These are phyloP conservation scores for Macrolepiota albuminosa DNA, from an alignment of 768 basidiomycete species.

Conservation along the genomic window DNA sequence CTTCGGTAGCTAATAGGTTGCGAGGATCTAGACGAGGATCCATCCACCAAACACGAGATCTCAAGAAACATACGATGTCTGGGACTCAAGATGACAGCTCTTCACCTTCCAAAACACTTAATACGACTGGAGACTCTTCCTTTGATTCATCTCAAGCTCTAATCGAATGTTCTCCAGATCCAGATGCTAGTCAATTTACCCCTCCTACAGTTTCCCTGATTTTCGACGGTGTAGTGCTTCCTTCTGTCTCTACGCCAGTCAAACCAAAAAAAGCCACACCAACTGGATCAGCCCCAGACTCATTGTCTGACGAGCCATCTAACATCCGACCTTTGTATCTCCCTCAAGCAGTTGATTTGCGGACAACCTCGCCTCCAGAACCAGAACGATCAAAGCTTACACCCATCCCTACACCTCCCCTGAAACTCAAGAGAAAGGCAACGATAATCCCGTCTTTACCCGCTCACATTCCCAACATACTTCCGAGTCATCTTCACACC, in stretches of 20 bases:
- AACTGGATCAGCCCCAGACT: neutral
- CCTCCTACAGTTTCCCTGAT: neutral
- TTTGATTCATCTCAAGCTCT: neutral
- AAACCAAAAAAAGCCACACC: neutral
- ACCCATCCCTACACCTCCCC: neutral
- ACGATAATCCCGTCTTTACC: slow-evolving; percentile 13
- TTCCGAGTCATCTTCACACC: slow-evolving; percentile 38
- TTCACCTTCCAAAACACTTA: slow-evolving; percentile 1
- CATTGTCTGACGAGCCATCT: neutral
- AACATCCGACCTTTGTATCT: neutral
- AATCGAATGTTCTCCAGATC: neutral
- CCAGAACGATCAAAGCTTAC: neutral
- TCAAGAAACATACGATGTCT: neutral
- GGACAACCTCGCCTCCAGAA: neutral
- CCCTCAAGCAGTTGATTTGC: neutral
- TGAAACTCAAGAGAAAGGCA: slow-evolving; percentile 9
- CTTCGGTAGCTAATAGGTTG: neutral
- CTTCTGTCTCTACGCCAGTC: neutral
- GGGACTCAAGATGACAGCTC: neutral
- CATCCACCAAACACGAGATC: neutral
- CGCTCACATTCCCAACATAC: slow-evolving; percentile 18
- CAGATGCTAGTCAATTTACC: neutral
- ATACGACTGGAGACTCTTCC: neutral
- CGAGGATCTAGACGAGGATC: neutral
- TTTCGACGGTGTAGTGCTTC: slow-evolving; percentile 4